Evolutionary conservation across 257 asterid genomes (phyloP).

Genomic region (Salvia miltiorrhiza): DNA sequence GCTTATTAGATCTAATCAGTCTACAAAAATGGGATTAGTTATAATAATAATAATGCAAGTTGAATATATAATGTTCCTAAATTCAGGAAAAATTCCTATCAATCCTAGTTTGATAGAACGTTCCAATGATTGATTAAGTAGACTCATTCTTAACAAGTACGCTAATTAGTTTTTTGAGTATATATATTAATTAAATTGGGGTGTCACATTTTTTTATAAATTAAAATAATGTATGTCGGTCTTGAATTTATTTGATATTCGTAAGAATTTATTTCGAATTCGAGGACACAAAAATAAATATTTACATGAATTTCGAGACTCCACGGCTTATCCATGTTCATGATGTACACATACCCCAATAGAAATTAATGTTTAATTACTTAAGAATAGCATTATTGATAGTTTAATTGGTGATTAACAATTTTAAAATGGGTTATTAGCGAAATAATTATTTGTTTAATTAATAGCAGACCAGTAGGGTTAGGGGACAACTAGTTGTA

Average conservation of each 20-base stretch:
- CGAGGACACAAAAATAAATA: too few species aligned
- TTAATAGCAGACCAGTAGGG: neutral
- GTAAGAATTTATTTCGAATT: neutral
- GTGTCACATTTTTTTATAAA: neutral
- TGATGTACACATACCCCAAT: neutral
- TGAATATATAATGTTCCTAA: neutral
- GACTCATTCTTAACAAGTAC: neutral
- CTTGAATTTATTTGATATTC: neutral
- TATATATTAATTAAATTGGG: neutral
- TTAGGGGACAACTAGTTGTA: slow-evolving; percentile 19
- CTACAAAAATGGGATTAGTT: neutral
- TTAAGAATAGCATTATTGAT: too few species aligned
- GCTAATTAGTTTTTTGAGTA: neutral
- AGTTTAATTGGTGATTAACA: neutral
- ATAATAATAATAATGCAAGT: neutral
- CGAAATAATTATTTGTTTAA: neutral
- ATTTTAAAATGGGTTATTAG: neutral
- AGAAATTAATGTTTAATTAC: neutral
- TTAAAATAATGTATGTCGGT: neutral
- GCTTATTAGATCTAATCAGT: neutral
- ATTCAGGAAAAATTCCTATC: neutral
- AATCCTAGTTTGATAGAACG: neutral
- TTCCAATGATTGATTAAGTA: neutral
- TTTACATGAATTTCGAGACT: neutral
- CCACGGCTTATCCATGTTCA: neutral